phyloP scores from a whole-genome alignment of 257 asterid species.

The Henckelia pumila region DNA sequence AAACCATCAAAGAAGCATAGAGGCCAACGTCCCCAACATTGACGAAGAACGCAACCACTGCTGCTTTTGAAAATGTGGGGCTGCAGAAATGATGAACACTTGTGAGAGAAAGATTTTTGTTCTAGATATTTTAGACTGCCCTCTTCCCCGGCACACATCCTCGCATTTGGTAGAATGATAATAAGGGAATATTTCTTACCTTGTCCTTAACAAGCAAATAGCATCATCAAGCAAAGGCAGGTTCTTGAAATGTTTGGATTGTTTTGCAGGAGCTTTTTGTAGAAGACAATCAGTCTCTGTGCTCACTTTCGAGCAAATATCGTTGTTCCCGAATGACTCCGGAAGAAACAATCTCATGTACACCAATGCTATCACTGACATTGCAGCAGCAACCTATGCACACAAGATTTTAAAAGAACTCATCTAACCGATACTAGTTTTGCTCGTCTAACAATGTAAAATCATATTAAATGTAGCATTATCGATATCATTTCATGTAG shows the following conservation, averaged over 20 bases:
- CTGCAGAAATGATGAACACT: constrained; percentile 37
- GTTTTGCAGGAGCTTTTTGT: constrained; percentile 53
- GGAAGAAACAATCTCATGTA: constrained; percentile 80
- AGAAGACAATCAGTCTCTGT: constrained; percentile 60
- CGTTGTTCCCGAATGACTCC: constrained; percentile 41
- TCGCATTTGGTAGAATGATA: background rate
- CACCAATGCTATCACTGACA: constrained; percentile 52
- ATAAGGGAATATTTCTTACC: constrained; percentile 33
- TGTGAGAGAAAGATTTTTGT: background rate
- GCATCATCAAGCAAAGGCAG: constrained; percentile 61
- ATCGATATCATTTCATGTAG: background rate
- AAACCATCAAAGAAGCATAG: constrained; percentile 63
- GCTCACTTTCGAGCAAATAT: constrained; percentile 17
- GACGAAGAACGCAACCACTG: constrained; percentile 62
- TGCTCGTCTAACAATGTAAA: background rate
- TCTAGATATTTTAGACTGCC: background rate
- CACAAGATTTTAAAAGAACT: background rate
- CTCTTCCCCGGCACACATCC: background rate
- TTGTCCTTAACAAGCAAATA: constrained; percentile 57
- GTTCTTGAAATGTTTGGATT: constrained; percentile 42
- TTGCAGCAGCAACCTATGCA: constrained; percentile 71
- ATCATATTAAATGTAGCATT: background rate
- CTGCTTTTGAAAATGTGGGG: constrained; percentile 76
- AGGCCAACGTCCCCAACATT: constrained; percentile 80
- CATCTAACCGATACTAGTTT: background rate